Percentiles rank a stretch among this genome's conserved stretches.
These are phyloP conservation scores for Carallia pectinifolia DNA, from an alignment of 345 rosid genomes.

Conservation along the genomic window DNA sequence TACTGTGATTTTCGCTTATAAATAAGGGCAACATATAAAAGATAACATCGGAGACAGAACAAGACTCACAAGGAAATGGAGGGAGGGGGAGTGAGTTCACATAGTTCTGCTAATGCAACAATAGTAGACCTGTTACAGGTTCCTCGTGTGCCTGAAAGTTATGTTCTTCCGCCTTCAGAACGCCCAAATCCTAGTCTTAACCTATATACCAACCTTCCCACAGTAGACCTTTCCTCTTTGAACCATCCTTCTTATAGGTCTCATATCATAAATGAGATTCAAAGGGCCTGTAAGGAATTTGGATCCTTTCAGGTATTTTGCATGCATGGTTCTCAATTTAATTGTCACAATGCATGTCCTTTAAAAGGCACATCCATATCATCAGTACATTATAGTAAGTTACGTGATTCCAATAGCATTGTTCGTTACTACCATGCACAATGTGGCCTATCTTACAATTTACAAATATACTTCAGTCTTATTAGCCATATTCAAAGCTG, in stretches of 20 bases:
- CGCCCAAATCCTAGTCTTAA: slow-evolving; percentile 15
- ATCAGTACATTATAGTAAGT: neutral
- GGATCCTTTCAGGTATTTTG: slow-evolving; percentile 40
- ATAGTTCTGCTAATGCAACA: slow-evolving; percentile 26
- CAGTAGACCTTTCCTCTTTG: slow-evolving; percentile 31
- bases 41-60: neutral
- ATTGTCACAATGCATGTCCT: slow-evolving; percentile 3
- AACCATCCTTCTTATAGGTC: slow-evolving; percentile 29
- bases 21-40: neutral
- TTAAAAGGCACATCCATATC: neutral
- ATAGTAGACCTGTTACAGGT: slow-evolving; percentile 22
- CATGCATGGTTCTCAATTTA: neutral
- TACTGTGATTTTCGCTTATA: neutral
- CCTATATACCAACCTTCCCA: slow-evolving; percentile 24
- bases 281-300: slow-evolving; percentile 28
- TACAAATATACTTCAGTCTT: neutral
- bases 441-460: neutral
- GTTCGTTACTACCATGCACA: neutral
- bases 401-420: too few relatives aligned
- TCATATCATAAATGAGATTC: slow-evolving; percentile 21
- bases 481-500: too few relatives aligned
- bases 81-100: neutral
- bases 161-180: slow-evolving; percentile 34
- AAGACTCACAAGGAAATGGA: slow-evolving; percentile 1
- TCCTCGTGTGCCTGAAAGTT: slow-evolving; percentile 26